Evolutionary conservation across 371 early-diverging fungal species (phyloP).

Genomic region (Mucor racemosus): DNA sequence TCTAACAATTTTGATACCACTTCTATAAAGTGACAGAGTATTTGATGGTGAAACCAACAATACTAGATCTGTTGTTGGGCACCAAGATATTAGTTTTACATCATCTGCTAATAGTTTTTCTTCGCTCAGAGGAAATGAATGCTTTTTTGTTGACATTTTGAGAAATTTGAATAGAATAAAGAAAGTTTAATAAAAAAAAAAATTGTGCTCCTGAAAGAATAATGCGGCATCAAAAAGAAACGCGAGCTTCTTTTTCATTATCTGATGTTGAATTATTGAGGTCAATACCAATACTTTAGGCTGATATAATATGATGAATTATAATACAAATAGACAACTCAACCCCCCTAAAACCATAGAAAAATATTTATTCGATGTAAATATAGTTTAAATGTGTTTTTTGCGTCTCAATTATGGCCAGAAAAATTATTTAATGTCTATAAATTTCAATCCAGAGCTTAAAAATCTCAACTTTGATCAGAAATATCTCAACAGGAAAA

Average conservation of each 20-base stretch:
- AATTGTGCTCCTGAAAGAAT: neutral
- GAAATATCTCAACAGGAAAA: no score
- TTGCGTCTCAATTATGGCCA: no score
- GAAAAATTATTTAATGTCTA: no score
- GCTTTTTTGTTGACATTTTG: neutral
- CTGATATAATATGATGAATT: no score
- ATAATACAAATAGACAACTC: no score
- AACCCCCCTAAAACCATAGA: no score
- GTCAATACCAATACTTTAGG: no score
- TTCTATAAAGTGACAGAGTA: conserved; percentile 16
- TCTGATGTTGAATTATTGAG: neutral
- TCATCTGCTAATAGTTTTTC: conserved; percentile 14
- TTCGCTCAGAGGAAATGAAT: neutral
- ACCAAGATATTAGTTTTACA: conserved; percentile 24
- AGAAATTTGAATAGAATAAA: neutral
- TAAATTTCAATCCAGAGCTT: no score
- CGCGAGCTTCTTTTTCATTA: neutral
- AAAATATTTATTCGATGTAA: no score
- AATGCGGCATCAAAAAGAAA: neutral
- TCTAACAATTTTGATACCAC: neutral
- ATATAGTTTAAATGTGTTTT: no score
- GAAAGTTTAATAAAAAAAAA: neutral
- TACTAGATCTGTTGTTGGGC: conserved; percentile 30
- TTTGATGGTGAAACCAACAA: conserved; percentile 21
- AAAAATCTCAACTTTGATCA: no score